Base-by-base conservation (phyloP, 73 alveolate genomes). In the Paramecium octaurelia region DNA sequence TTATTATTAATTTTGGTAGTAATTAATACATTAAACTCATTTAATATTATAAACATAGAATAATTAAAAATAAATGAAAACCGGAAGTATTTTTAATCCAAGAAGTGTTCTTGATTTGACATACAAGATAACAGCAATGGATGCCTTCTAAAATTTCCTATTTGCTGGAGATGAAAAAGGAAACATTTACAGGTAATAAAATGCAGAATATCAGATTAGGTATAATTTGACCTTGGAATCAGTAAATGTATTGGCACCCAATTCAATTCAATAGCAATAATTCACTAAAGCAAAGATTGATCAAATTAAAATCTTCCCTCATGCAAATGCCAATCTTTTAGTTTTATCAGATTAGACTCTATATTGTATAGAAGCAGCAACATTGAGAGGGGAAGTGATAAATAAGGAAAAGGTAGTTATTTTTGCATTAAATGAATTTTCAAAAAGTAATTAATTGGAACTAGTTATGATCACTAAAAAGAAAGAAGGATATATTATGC, bases 141-240 rank as follows among this genome's bases (percentile, higher is more conserved):
- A 80, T 80, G 91, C 91, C 21, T 80, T 31, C 29, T 48, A 80
- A 35, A 46, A 46, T 23, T 80, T 44, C 42, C 14, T 80, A 64
- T 80, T 43, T 80, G 44, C 91, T 8, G 91, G 91, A 42, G 91
- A 80, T 43, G 91, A 80, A 9, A 80, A 80, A 21, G 91, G 91
- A 80, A 80, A 29, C n/a, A 35, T 75, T 10, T 75, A 75, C 21
- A 75, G 46, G 88, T 75, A 75, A 38, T 75, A 42, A 23, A 80
- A 20, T 48, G 38, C n/a, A 18, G 48, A 31, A 80, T 64, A 31
- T 58, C 91, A 31, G 91, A 80, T 23, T 40, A 42, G 46, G 77
- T 80, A 40, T 29, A 80, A 46, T 24, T 44, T 42, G 31, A 54
- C 69, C 18, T 35, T 34, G 1, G 69, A 54, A 16, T 54, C 34